Percentiles rank a stretch among this genome's conserved stretches.
Evolutionary conservation across 768 basidiomycete genomes (phyloP).

Genomic region (Boletus rubroflammeus): DNA sequence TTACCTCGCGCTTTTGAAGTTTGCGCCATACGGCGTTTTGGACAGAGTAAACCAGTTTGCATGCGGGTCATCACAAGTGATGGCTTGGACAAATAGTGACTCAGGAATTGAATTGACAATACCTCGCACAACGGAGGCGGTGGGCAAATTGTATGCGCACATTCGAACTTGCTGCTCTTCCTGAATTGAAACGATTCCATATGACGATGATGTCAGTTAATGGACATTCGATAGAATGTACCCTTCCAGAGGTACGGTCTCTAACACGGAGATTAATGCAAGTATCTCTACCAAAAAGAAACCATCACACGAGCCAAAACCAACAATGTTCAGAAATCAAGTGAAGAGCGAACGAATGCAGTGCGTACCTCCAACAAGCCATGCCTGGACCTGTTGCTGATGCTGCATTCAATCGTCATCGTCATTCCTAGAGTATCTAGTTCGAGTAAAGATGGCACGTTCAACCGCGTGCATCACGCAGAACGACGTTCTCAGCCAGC

Average conservation of each 20-base stretch:
- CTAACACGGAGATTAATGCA: conserved; percentile 37
- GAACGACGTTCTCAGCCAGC: conserved; percentile 86
- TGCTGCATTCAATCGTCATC: conserved; percentile 75
- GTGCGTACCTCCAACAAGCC: conserved; percentile 71
- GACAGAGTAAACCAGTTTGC: conserved; percentile 15
- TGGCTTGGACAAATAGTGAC: conserved; percentile 54
- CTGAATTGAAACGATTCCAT: conserved; percentile 31
- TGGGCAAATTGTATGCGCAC: conserved; percentile 35
- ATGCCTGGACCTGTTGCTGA: conserved; percentile 81
- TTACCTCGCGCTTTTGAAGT: background rate
- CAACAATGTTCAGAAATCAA: conserved; percentile 45
- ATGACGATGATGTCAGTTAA: conserved; percentile 8
- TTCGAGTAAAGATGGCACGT: conserved; percentile 56
- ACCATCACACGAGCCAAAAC: conserved; percentile 63
- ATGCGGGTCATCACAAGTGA: conserved; percentile 52
- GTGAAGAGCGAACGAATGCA: conserved; percentile 6
- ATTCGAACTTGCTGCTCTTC: conserved; percentile 70
- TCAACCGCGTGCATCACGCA: conserved; percentile 48
- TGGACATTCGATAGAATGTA: conserved; percentile 32
- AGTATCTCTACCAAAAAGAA: conserved; percentile 8
- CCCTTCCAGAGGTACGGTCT: conserved; percentile 68
- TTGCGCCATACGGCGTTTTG: background rate
- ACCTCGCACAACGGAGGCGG: conserved; percentile 38
- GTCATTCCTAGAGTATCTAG: conserved; percentile 71
- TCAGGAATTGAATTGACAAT: conserved; percentile 61